Evolutionary conservation across 2,329 filamentous ascomycete genomes (phyloP), one percentile per base, ranked within the genome.

Genomic region (Monosporascus sp.): DNA sequence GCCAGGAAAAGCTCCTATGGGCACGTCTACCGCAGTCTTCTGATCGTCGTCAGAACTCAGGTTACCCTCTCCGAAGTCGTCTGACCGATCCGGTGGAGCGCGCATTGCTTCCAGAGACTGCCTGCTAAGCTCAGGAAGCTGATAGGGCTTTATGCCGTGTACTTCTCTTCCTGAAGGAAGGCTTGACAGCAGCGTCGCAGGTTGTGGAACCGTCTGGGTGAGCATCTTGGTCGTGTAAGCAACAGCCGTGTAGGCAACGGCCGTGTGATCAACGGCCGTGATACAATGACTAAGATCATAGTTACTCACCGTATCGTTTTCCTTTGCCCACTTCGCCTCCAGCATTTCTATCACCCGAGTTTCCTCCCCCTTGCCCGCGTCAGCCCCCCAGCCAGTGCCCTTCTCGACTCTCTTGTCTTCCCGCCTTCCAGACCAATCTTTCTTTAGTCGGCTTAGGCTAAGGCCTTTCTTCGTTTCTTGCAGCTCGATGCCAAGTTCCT

Each of bases 151-250:
- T 37, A 90, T 74, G 0, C 77, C 80, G 59, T 95, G 88, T 51
- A 96, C 91, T 63, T 97, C 92, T 58, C 93, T 83, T 2, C 93
- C 93, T 1, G 89, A 93, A 0, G 94, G 93, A 74, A 97, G 88
- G 56, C 84, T 86, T 7, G 88, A 81, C 5, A 96, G 72, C 9
- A 97, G 74, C 0, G 88, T 81, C 15, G 85, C 86, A 5, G 82
- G 79, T 0, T 88, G 78, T 0, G 92, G 91, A 35, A 97, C 80
- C 2, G 77, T 52, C 67, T 96, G 91, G 0, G 91, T 87, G 55
- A 92, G 90, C 63, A 96, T 86, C 85, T 93, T 40, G 28, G 38
- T 48, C 57, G 52, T 63, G 58, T 54, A 38, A 50, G 37, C 24
- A 48, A 41, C 40, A 14, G 38, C 48, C 57, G 52, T 63, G 58